phyloP scores from a whole-genome alignment of 2,329 filamentous ascomycete genomes.

The Ophiostoma novo-ulmi region DNA sequence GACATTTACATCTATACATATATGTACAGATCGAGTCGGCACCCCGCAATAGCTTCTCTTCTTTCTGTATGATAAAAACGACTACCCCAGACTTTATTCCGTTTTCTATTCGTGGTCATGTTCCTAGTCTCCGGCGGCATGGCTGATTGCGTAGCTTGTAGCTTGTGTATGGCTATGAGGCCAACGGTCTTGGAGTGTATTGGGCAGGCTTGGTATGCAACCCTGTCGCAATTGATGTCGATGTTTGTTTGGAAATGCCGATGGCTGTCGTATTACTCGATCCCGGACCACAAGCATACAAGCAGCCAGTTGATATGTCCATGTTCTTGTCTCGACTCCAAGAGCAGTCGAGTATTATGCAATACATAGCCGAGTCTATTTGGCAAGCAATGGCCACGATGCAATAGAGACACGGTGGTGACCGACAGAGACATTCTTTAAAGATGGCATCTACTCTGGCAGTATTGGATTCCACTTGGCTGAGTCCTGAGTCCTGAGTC shows the following conservation, averaged over 20 bases:
- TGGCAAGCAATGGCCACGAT: background rate
- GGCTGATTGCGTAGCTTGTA: background rate
- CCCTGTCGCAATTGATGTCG: background rate
- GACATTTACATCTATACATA: too few species aligned
- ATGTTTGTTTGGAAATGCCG: background rate
- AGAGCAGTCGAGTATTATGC: too few species aligned
- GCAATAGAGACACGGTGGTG: too few species aligned
- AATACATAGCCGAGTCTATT: background rate
- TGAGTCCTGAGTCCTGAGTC: background rate
- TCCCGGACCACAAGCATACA: background rate
- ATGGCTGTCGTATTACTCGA: background rate
- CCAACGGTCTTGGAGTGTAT: background rate
- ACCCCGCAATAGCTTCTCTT: background rate
- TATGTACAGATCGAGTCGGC: too few species aligned
- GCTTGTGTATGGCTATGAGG: too few species aligned
- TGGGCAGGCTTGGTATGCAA: background rate
- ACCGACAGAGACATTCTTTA: background rate
- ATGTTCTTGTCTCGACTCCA: too few species aligned
- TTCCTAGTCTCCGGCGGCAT: slow-evolving; percentile 3
- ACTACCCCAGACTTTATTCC: background rate
- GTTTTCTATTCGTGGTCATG: background rate
- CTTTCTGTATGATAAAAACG: background rate
- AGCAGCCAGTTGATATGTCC: too few species aligned
- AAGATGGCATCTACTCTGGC: background rate
- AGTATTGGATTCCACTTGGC: background rate